Evolutionary conservation across 495 filamentous ascomycete species (phyloP).

Genomic region (Penicillium flavigenum): DNA sequence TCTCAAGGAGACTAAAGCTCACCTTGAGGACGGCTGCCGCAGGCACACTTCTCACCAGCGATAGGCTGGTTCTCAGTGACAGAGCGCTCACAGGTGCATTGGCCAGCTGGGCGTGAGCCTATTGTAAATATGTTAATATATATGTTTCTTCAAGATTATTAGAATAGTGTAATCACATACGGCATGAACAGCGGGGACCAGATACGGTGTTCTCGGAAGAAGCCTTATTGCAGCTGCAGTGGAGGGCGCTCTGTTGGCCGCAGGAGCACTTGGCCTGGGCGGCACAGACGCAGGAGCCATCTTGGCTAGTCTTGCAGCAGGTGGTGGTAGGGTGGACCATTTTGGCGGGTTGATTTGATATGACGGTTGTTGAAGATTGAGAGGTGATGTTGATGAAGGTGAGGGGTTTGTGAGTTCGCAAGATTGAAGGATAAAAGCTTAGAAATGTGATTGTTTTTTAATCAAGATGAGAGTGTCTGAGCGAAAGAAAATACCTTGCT

Average conservation of each 20-base stretch:
- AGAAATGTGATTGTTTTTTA: not conserved
- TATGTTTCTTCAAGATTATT: not conserved
- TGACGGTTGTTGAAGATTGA: slow-evolving; percentile 9
- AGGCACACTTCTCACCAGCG: slow-evolving; percentile 64
- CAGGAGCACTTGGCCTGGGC: slow-evolving; percentile 77
- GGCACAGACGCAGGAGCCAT: slow-evolving; percentile 58
- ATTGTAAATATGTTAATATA: slow-evolving; percentile 14
- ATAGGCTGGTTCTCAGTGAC: slow-evolving; percentile 65
- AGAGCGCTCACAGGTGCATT: slow-evolving; percentile 80
- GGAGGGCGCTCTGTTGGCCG: slow-evolving; percentile 78
- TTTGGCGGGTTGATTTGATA: slow-evolving; percentile 26
- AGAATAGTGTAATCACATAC: slow-evolving; percentile 47
- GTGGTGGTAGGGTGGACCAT: slow-evolving; percentile 56
- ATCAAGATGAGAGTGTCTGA: slow-evolving; percentile 1
- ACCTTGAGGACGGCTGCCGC: slow-evolving; percentile 72
- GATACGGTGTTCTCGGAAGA: slow-evolving; percentile 67
- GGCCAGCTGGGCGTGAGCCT: slow-evolving; percentile 70
- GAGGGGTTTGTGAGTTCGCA: slow-evolving; percentile 1
- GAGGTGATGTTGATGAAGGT: not conserved
- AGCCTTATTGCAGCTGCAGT: slow-evolving; percentile 83
- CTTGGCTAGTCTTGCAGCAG: slow-evolving; percentile 60
- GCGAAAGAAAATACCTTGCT: slow-evolving; percentile 2
- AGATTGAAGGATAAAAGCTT: not conserved
- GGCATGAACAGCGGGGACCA: slow-evolving; percentile 83
- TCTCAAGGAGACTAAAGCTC: slow-evolving; percentile 30